Evolutionary conservation across 345 rosid species (phyloP).

Genomic region (Cardiospermum halicacabum): DNA sequence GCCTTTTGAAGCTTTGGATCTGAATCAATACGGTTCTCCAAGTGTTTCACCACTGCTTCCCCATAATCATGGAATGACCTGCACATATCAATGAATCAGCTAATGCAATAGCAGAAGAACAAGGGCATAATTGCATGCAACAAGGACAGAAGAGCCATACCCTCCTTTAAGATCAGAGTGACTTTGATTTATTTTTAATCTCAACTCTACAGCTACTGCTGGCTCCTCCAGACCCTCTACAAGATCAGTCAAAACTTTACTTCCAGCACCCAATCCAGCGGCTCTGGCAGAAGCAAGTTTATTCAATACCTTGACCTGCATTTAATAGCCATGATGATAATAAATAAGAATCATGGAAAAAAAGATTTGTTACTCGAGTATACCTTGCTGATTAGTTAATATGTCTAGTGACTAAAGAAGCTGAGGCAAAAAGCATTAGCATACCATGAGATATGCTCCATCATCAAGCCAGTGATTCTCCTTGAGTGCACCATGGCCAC

Average conservation of each 20-base stretch:
- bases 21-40: slow-evolving; percentile 47
- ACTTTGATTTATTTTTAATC: slow-evolving; percentile 78
- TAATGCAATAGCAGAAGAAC: neutral
- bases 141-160: slow-evolving; percentile 37
- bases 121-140: neutral
- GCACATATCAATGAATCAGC: slow-evolving; percentile 19
- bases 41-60: slow-evolving; percentile 72
- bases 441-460: slow-evolving; percentile 98
- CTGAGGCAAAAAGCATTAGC: slow-evolving; percentile 9
- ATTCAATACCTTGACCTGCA: slow-evolving; percentile 84
- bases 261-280: slow-evolving; percentile 59
- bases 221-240: slow-evolving; percentile 84
- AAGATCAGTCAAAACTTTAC: slow-evolving; percentile 84
- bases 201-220: slow-evolving; percentile 64
- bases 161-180: slow-evolving; percentile 92
- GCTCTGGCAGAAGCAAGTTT: slow-evolving; percentile 94
- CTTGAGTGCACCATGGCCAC: slow-evolving; percentile 98
- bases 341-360: neutral
- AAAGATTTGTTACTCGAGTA: neutral
- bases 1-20: slow-evolving; percentile 72
- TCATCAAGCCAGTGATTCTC: slow-evolving; percentile 99
- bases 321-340: slow-evolving; percentile 2
- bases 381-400: slow-evolving; percentile 5
- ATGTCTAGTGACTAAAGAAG: neutral
- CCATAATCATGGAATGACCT: slow-evolving; percentile 91